phyloP scores from a whole-genome alignment of 2,329 filamentous ascomycete genomes.

The Neofusicoccum laricinum region DNA sequence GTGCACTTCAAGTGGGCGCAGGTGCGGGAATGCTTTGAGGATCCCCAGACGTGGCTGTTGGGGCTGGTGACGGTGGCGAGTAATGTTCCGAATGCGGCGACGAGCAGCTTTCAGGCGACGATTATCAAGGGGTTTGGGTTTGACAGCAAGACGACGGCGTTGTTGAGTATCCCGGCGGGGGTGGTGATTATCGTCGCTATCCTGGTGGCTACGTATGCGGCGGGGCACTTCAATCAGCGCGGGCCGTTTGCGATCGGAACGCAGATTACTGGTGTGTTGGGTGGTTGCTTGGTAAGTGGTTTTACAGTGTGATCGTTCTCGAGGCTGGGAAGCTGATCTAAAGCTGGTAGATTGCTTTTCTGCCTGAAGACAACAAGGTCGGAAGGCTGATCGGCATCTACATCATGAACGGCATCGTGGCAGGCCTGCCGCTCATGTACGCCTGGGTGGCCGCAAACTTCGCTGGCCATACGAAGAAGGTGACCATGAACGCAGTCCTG shows the following conservation, averaged over 20 bases:
- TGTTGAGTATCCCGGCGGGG: conserved; percentile 27
- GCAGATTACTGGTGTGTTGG: conserved; percentile 13
- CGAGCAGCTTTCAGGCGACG: conserved; percentile 30
- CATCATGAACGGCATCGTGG: conserved; percentile 22
- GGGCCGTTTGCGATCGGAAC: conserved; percentile 22
- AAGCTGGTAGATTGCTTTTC: conserved; percentile 19
- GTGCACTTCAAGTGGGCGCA: conserved; percentile 68
- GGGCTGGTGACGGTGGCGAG: neutral
- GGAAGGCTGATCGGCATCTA: conserved; percentile 24
- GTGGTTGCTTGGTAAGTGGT: conserved; percentile 8
- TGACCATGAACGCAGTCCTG: conserved; percentile 34
- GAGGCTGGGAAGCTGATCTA: conserved; percentile 16
- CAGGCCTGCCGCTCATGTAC: conserved; percentile 22
- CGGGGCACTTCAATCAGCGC: conserved; percentile 26
- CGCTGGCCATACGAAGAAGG: conserved; percentile 38
- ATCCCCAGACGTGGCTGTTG: conserved; percentile 55
- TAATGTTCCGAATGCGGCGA: conserved; percentile 28
- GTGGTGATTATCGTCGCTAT: conserved; percentile 26
- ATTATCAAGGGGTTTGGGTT: conserved; percentile 31
- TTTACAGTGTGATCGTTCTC: neutral
- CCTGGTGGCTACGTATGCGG: conserved; percentile 24
- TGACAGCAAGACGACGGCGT: conserved; percentile 26
- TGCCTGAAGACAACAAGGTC: conserved; percentile 18
- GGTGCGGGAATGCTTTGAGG: conserved; percentile 55
- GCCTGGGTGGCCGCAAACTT: conserved; percentile 23